phyloP scores from a whole-genome alignment of 345 rosid genomes.

The Acer saccharum region DNA sequence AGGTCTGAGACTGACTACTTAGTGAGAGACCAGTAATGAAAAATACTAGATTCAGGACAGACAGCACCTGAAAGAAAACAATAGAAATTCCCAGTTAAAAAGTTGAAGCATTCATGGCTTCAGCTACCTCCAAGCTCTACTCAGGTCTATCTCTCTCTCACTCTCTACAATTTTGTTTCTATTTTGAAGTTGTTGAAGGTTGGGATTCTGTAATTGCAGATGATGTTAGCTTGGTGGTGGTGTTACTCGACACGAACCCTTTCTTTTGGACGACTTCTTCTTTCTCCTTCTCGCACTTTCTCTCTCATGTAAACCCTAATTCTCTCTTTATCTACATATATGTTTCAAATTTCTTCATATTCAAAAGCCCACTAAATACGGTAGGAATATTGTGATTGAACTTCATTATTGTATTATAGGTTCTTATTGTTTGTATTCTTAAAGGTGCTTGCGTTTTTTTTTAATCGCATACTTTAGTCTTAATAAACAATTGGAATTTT shows the following conservation, averaged over 20 bases:
- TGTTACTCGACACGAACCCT: constrained; percentile 81
- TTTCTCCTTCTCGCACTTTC: constrained; percentile 65
- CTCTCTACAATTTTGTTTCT: neutral
- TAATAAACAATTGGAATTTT: no score
- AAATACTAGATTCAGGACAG: no score
- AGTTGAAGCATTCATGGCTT: constrained; percentile 45
- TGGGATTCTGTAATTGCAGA: constrained; percentile 43
- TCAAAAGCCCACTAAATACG: no score
- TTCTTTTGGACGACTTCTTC: constrained; percentile 78
- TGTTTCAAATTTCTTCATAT: no score
- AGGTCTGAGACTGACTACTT: no score
- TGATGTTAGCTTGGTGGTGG: constrained; percentile 80
- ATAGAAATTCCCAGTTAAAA: neutral
- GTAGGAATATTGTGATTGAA: no score
- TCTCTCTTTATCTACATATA: neutral
- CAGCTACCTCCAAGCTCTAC: constrained; percentile 70
- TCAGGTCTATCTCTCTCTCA: constrained; percentile 43
- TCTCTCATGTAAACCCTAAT: constrained; percentile 68
- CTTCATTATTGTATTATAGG: no score
- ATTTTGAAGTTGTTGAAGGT: neutral
- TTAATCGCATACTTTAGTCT: no score
- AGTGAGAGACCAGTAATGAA: no score
- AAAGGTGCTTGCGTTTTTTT: no score
- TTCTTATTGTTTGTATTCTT: no score
- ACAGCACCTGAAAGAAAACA: neutral